Evolutionary conservation across 192 early-diverging fungal genomes (phyloP).

Genomic region (Backusella luteola): DNA sequence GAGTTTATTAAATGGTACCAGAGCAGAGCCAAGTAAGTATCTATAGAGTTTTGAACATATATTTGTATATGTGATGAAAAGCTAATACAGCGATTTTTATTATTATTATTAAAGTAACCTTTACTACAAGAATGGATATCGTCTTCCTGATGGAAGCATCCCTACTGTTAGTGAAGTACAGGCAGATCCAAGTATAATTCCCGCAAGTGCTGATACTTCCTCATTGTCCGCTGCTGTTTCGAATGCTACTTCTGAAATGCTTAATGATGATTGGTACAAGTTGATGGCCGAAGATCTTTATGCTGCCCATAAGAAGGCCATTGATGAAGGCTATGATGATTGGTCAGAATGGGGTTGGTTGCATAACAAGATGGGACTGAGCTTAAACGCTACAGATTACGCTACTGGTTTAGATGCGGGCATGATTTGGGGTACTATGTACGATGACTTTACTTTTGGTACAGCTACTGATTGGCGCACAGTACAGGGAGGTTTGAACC

Average conservation of each 20-base stretch:
- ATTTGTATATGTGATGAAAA: neutral
- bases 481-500: constrained; percentile 30
- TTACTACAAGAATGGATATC: constrained; percentile 13
- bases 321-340: constrained; percentile 19
- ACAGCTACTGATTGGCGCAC: constrained; percentile 17
- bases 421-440: constrained; percentile 5
- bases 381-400: constrained; percentile 12
- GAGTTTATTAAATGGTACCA: constrained; percentile 20
- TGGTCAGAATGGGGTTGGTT: constrained; percentile 17
- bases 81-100: no score
- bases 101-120: constrained; percentile 3
- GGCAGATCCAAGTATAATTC: neutral
- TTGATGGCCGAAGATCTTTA: constrained; percentile 17
- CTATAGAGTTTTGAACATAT: neutral
- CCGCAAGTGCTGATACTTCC: neutral
- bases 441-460: constrained; percentile 10
- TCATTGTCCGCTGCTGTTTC: neutral
- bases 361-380: constrained; percentile 19
- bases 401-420: neutral
- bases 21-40: constrained; percentile 14
- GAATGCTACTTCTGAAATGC: neutral
- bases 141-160: constrained; percentile 17
- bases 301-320: constrained; percentile 6
- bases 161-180: constrained; percentile 12
- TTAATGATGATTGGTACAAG: constrained; percentile 8